Evolutionary conservation across 2,329 filamentous ascomycete genomes (phyloP).

Genomic region (Fusarium tupiense): DNA sequence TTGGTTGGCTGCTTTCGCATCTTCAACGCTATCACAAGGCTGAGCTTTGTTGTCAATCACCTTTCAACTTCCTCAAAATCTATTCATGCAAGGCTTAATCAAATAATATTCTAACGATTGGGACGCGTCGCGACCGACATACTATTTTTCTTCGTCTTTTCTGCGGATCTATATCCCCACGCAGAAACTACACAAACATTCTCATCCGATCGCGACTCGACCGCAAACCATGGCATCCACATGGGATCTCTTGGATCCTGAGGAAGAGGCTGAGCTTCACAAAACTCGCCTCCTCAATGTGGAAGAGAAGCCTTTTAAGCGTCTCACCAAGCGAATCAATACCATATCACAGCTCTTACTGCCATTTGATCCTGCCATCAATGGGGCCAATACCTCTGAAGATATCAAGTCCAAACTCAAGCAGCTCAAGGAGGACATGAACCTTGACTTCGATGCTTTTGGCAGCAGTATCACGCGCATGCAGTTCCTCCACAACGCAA

Average conservation of each 20-base stretch:
- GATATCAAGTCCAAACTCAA: slow-evolving; percentile 62
- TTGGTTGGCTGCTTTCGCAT: slow-evolving; percentile 22
- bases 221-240: slow-evolving; percentile 48
- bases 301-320: slow-evolving; percentile 92
- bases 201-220: slow-evolving; percentile 2
- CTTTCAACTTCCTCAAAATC: background rate
- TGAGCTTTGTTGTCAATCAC: slow-evolving; percentile 24
- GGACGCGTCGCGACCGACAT: background rate
- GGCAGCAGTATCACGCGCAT: slow-evolving; percentile 87
- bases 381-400: slow-evolving; percentile 56
- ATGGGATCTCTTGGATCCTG: slow-evolving; percentile 77
- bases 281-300: slow-evolving; percentile 87
- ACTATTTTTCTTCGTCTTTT: background rate
- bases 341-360: slow-evolving; percentile 69
- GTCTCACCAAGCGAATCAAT: slow-evolving; percentile 83
- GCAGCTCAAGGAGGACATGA: slow-evolving; percentile 83
- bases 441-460: slow-evolving; percentile 88
- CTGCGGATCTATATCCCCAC: background rate
- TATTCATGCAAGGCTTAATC: background rate
- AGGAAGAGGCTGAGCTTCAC: slow-evolving; percentile 85
- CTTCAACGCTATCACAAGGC: slow-evolving; percentile 33
- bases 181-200: background rate
- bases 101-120: background rate
- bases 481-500: slow-evolving; percentile 86
- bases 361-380: slow-evolving; percentile 45